Evolutionary conservation across 176 grass and related monocot genomes (phyloP).

Genomic region (Metroxylon sagu): DNA sequence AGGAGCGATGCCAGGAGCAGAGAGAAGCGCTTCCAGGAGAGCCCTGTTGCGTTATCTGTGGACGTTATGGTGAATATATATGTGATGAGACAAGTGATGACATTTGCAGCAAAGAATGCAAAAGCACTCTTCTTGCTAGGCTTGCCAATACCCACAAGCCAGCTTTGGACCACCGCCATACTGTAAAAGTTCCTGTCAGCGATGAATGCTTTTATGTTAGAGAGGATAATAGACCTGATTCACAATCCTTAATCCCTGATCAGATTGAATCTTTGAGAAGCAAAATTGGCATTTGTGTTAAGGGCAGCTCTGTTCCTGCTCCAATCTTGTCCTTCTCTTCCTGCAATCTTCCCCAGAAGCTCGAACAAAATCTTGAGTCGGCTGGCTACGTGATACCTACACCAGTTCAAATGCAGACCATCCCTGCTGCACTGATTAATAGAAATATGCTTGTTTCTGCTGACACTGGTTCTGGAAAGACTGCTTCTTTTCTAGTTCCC

Average conservation of each 20-base stretch:
- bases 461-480: slow-evolving; percentile 80
- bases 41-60: slow-evolving; percentile 63
- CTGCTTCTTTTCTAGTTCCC: slow-evolving; percentile 75
- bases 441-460: slow-evolving; percentile 87
- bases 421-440: slow-evolving; percentile 63
- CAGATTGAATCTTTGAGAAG: slow-evolving; percentile 59
- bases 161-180: slow-evolving; percentile 23
- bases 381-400: slow-evolving; percentile 69
- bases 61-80: slow-evolving; percentile 84
- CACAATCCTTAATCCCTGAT: slow-evolving; percentile 25
- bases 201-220: slow-evolving; percentile 76
- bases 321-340: slow-evolving; percentile 69
- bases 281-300: slow-evolving; percentile 67
- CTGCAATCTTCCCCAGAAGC: slow-evolving; percentile 57
- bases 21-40: slow-evolving; percentile 76
- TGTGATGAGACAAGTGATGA: slow-evolving; percentile 75
- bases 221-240: slow-evolving; percentile 29
- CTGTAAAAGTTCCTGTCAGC: slow-evolving; percentile 42
- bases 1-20: slow-evolving; percentile 66
- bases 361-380: slow-evolving; percentile 77
- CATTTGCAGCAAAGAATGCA: slow-evolving; percentile 79
- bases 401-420: slow-evolving; percentile 89
- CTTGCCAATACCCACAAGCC: slow-evolving; percentile 26
- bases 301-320: slow-evolving; percentile 50
- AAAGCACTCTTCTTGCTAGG: slow-evolving; percentile 52